Evolutionary conservation across 495 filamentous ascomycete genomes (phyloP), one percentile per base, ranked within the genome.

Genomic region (Daldinia concentrica): DNA sequence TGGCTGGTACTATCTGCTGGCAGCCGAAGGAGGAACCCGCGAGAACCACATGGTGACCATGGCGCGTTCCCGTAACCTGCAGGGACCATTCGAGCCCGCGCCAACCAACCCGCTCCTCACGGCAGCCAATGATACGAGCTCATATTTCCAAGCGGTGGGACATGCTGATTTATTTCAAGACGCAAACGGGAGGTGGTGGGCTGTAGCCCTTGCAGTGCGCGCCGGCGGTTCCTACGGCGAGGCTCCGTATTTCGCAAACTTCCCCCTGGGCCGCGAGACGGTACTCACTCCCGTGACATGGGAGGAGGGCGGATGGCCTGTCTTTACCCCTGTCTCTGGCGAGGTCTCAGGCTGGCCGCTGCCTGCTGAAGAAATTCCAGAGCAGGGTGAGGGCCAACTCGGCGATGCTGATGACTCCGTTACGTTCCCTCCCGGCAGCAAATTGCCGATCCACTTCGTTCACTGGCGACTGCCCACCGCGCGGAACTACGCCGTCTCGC

Each of bases 211-310:
- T 41, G 37, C 32, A 34, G 37, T 14, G 4, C 37, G 37, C 37
- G 37, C 37, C 12, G 37, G 15, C 14, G 15, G 15, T 4, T 59
- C 56, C 37, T 60, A 57, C 54, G 54, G 30, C n/a, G 29, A 57
- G n/a, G 54, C 54, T n/a, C 22, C 29, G 24, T 48, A 58, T 36
- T 64, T 57, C 22, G 52, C 56, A 4, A 50, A 70, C n/a, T 73
- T 57, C 41, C 58, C 66, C 15, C 51, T 77, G 52, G 72, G 72
- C 32, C 30, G 75, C 58, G 75, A 77, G 50, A 67, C 75, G 34
- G 69, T 71, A n/a, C 60, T 77, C 17, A 62, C 59, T 2, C 55
- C 69, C 1, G 61, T 77, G 0, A 62, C 34, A 14, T 36, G 34
- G 34, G 34, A 36, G 11, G 34, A 41, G 39, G 39, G 5, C n/a